phyloP scores from a whole-genome alignment of 306 rosid species.

The Gleditsia sinensis region DNA sequence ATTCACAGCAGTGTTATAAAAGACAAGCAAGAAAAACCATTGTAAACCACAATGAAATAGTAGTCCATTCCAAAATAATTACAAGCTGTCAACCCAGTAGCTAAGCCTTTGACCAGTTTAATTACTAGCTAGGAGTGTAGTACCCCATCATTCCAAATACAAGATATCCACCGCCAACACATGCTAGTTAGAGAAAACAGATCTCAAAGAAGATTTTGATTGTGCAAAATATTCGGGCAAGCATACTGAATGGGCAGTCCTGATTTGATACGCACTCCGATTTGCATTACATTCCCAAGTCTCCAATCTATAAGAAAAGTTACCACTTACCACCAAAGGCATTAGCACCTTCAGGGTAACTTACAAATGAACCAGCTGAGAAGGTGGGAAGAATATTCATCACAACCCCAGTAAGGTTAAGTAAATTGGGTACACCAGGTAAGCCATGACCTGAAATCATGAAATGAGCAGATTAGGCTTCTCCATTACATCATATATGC shows the following conservation, averaged over 20 bases:
- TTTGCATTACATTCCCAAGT: constrained; percentile 2
- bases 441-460: constrained; percentile 31
- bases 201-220: background rate
- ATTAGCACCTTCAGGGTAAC: background rate
- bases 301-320: background rate
- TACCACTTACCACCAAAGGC: background rate
- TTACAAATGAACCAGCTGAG: constrained; percentile 5
- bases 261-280: background rate
- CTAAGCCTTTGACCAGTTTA: constrained; percentile 16
- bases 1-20: background rate
- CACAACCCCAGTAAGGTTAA: background rate
- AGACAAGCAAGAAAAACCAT: constrained; percentile 12
- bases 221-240: background rate
- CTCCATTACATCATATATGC: background rate
- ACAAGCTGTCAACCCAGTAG: constrained; percentile 11
- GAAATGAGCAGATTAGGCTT: constrained; percentile 4
- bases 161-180: background rate
- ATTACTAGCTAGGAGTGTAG: background rate
- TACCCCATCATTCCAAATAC: constrained; percentile 9
- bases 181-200: background rate
- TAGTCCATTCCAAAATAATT: constrained; percentile 3
- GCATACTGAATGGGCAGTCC: background rate
- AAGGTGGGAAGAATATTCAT: constrained; percentile 16
- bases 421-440: background rate
- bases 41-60: background rate